Percentiles rank a stretch among this genome's conserved stretches.
Evolutionary conservation across 2,329 filamentous ascomycete species (phyloP).

Genomic region (Dothideomycetes sp.): DNA sequence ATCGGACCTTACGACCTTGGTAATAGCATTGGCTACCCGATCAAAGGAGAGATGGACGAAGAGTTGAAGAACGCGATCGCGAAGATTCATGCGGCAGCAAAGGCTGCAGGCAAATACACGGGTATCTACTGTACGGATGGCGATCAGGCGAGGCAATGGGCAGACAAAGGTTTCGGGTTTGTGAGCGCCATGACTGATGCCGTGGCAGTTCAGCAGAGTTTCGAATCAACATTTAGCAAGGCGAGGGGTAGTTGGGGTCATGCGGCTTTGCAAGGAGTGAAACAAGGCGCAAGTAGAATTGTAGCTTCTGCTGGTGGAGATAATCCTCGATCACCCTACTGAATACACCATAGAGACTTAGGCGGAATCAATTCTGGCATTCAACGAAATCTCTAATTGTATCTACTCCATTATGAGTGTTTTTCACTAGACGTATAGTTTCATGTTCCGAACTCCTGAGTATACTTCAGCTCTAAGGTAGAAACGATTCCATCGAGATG

Average conservation of each 20-base stretch:
- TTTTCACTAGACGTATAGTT: no score
- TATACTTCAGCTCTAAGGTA: no score
- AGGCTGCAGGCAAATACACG: slow-evolving; percentile 43
- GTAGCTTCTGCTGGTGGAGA: background rate
- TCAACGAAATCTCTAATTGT: no score
- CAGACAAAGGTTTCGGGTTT: slow-evolving; percentile 47
- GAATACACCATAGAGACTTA: no score
- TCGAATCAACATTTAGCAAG: slow-evolving; percentile 21
- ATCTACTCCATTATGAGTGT: no score
- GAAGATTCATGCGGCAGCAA: slow-evolving; percentile 42
- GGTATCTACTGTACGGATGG: slow-evolving; percentile 48
- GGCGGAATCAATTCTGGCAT: no score
- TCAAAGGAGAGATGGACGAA: slow-evolving; percentile 37
- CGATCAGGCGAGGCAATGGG: slow-evolving; percentile 43
- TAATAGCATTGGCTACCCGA: slow-evolving; percentile 47
- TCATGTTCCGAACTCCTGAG: no score
- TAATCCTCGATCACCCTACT: background rate
- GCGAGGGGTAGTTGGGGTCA: slow-evolving; percentile 21
- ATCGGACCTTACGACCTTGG: slow-evolving; percentile 49
- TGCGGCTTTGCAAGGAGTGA: slow-evolving; percentile 19
- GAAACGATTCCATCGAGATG: no score
- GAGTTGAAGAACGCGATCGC: slow-evolving; percentile 45
- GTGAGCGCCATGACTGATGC: slow-evolving; percentile 31
- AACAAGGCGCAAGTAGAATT: slow-evolving; percentile 18
- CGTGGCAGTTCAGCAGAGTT: slow-evolving; percentile 22